phyloP scores from a whole-genome alignment of 176 grass and related monocot species.

The Oryza coarctata region DNA sequence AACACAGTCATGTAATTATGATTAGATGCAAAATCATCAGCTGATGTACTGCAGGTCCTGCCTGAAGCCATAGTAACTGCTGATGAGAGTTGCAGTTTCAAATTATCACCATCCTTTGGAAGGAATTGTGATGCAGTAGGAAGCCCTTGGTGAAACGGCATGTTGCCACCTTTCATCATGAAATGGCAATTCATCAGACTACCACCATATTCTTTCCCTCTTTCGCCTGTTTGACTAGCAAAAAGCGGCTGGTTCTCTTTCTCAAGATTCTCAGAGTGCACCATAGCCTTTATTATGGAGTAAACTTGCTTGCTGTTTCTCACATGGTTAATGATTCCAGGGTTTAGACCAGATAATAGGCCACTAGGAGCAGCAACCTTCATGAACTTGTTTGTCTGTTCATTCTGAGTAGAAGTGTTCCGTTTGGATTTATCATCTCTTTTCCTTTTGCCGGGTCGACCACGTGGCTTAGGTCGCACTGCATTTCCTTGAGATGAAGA shows the following conservation, averaged over 20 bases:
- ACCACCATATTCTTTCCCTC: constrained; percentile 36
- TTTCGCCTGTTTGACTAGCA: constrained; percentile 33
- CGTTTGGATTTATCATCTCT: constrained; percentile 54
- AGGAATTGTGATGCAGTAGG: constrained; percentile 36
- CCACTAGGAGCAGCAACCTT: constrained; percentile 95
- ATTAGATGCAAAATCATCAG: constrained; percentile 55
- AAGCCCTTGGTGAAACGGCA: constrained; percentile 31
- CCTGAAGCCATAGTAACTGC: constrained; percentile 46
- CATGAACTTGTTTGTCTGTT: constrained; percentile 57
- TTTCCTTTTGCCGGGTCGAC: constrained; percentile 59
- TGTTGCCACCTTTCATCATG: constrained; percentile 33
- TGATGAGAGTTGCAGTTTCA: constrained; percentile 71
- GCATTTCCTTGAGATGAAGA: constrained; percentile 67
- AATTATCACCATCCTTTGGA: constrained; percentile 28
- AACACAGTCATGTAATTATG: constrained; percentile 61
- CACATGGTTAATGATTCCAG: constrained; percentile 98
- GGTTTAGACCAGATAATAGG: constrained; percentile 85
- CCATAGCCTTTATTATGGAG: constrained; percentile 95
- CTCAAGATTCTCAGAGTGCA: constrained; percentile 66
- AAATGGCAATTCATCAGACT: constrained; percentile 39
- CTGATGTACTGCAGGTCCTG: constrained; percentile 54
- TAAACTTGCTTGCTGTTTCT: constrained; percentile 98
- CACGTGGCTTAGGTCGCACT: constrained; percentile 51
- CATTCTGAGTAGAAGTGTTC: constrained; percentile 42
- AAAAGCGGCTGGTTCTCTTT: constrained; percentile 32